A percentile compares a stretch with the other conserved stretches of the same genome.
Conservation (phyloP, 805 yeast species). For the Cyberlindnera mississippiensis region DNA sequence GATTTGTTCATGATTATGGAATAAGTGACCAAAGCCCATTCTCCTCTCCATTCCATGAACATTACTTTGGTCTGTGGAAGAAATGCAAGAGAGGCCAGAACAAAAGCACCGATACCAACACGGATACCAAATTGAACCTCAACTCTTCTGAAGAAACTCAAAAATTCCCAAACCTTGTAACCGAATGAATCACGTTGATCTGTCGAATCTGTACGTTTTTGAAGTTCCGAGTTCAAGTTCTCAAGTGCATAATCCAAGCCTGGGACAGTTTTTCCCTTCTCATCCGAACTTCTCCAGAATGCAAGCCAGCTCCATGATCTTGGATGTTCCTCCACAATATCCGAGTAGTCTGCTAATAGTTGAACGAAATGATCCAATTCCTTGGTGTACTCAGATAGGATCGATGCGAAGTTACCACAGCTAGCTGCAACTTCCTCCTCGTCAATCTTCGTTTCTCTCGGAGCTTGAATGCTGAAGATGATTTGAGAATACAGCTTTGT, state of each 20-base stretch:
- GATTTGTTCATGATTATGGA: conserved; percentile 83
- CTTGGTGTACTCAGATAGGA: conserved; percentile 57
- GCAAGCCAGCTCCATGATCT: conserved; percentile 47
- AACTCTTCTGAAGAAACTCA: conserved; percentile 51
- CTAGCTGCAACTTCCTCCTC: conserved; percentile 82
- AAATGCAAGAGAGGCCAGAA: conserved; percentile 65
- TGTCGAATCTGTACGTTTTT: conserved; percentile 19
- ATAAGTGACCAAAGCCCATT: conserved; percentile 81
- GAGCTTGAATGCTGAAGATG: conserved; percentile 13
- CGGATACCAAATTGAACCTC: conserved; percentile 78
- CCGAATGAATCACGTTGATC: conserved; percentile 20
- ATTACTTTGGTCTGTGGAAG: conserved; percentile 47
- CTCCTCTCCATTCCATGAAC: conserved; percentile 69
- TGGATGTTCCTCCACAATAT: conserved; percentile 18
- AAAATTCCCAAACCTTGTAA: conserved; percentile 43
- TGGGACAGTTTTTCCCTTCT: conserved; percentile 4
- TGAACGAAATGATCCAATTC: conserved; percentile 50
- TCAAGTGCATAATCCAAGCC: conserved; percentile 17
- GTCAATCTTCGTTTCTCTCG: conserved; percentile 43
- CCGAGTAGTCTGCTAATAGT: conserved; percentile 38
- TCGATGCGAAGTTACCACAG: conserved; percentile 73
- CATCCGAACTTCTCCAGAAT: conserved; percentile 40
- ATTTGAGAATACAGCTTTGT: conserved; percentile 45
- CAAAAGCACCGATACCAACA: conserved; percentile 73
- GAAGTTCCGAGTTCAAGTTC: conserved; percentile 22